Evolutionary conservation across 2,329 filamentous ascomycete species (phyloP), one percentile per base, ranked within the genome.

Genomic region (Ilyonectria mors-panacis): DNA sequence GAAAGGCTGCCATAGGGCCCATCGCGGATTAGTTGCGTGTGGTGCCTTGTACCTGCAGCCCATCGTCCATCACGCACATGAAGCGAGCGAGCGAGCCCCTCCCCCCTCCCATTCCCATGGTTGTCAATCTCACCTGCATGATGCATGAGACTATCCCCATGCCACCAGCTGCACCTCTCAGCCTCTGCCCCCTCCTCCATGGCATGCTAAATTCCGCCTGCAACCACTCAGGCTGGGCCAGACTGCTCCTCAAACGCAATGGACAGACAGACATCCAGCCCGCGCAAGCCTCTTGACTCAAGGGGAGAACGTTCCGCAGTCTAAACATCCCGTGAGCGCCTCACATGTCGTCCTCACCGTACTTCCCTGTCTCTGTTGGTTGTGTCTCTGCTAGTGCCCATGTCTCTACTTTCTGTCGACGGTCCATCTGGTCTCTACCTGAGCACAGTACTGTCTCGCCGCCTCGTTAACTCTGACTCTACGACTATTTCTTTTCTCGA

Each of bases 111-210:
- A n/a, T n/a, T 17, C 23, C 55, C 45, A 63, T 57, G 45, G 39
- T 10, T 57, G 63, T 53, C 63, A 62, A 57, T 62, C 63, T 67
- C 55, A 59, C 56, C 65, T 64, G 65, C 65, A 67, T 51, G 55
- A 39, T 64, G 65, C 65, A 60, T 64, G 65, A 59, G 48, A 64
- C 65, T 67, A 67, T 67, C 50, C 59, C 50, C 65, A 65, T 59
- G 47, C 62, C 23, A 55, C 57, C 50, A 50, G 51, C 17, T 37
- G 19, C 33, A 13, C 61, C 35, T 17, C 39, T 48, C 39, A 39
- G 21, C 30, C n/a, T 33, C 23, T 39, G 26, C 35, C 30, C 28
- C 23, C 33, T 47, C 39, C 28, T 19, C 44, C 15, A 19, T 30
- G 55, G 26, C 37, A 44, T 61, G 53, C 48, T 61, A 48, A 48